These are phyloP conservation scores for Penicillium longicatenatum DNA, from an alignment of 495 filamentous ascomycete species.

Conservation along the genomic window DNA sequence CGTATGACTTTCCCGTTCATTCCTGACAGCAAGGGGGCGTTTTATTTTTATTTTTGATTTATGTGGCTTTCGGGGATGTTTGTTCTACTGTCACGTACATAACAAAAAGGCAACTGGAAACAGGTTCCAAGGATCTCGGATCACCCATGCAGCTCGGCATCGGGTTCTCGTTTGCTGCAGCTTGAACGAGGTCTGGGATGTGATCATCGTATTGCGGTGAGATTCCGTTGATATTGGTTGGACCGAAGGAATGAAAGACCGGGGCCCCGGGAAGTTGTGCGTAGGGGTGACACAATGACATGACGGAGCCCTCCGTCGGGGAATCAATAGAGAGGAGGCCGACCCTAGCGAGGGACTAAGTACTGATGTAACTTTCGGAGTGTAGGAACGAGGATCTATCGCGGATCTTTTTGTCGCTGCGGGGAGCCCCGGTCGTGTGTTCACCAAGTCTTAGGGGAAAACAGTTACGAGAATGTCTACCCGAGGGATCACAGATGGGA, in stretches of 20 bases:
- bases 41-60: not conserved
- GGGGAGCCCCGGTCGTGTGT: slow-evolving; percentile 18
- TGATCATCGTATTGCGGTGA: slow-evolving; percentile 1
- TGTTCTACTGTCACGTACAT: not conserved
- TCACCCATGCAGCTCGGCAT: slow-evolving; percentile 16
- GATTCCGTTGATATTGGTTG: not conserved
- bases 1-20: slow-evolving; percentile 19
- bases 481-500: slow-evolving; percentile 22
- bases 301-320: slow-evolving; percentile 16
- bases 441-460: slow-evolving; percentile 5
- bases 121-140: not conserved
- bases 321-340: slow-evolving; percentile 10
- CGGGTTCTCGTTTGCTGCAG: slow-evolving; percentile 17
- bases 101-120: not conserved
- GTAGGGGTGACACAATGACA: slow-evolving; percentile 10
- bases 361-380: slow-evolving; percentile 25
- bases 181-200: not conserved
- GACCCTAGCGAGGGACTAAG: slow-evolving; percentile 10
- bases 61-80: not conserved
- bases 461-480: slow-evolving; percentile 15
- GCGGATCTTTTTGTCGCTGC: slow-evolving; percentile 20
- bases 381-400: slow-evolving; percentile 24
- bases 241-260: slow-evolving; percentile 5
- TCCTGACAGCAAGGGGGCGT: not conserved
- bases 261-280: not conserved